These are phyloP conservation scores for Elsinoe australis DNA, from an alignment of 2,329 filamentous ascomycete species.

Conservation along the genomic window DNA sequence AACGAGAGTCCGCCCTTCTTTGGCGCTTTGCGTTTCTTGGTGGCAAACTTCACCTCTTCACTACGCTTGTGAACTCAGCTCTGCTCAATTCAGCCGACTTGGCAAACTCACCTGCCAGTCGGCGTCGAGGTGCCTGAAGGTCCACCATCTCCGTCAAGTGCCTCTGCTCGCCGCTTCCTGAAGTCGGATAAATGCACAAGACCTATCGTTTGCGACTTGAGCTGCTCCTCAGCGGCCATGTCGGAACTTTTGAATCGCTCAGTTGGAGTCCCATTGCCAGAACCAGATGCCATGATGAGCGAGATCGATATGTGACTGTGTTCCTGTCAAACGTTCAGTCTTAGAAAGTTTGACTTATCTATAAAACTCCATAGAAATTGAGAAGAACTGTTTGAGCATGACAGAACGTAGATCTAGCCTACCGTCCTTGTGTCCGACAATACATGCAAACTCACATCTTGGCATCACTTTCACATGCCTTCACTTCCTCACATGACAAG, in stretches of 20 bases:
- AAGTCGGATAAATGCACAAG: constrained; percentile 89
- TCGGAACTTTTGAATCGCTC: constrained; percentile 68
- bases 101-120: background rate
- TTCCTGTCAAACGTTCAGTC: too few species aligned
- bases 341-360: too few species aligned
- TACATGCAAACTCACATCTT: background rate
- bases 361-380: background rate
- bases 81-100: constrained; percentile 22
- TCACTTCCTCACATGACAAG: background rate
- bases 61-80: constrained; percentile 53
- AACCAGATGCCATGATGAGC: constrained; percentile 17
- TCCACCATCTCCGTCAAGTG: constrained; percentile 70
- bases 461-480: background rate
- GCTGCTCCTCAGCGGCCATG: constrained; percentile 67
- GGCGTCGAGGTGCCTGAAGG: constrained; percentile 16
- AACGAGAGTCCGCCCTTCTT: constrained; percentile 61
- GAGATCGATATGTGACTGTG: too few species aligned
- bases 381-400: too few species aligned
- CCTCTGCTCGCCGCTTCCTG: constrained; percentile 88
- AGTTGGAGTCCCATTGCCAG: constrained; percentile 23
- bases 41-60: constrained; percentile 43
- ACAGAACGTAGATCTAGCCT: background rate
- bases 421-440: background rate
- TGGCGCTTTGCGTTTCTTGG: constrained; percentile 50
- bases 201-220: constrained; percentile 82